Evolutionary conservation across 306 rosid genomes (phyloP).

Genomic region (Myrica gale): DNA sequence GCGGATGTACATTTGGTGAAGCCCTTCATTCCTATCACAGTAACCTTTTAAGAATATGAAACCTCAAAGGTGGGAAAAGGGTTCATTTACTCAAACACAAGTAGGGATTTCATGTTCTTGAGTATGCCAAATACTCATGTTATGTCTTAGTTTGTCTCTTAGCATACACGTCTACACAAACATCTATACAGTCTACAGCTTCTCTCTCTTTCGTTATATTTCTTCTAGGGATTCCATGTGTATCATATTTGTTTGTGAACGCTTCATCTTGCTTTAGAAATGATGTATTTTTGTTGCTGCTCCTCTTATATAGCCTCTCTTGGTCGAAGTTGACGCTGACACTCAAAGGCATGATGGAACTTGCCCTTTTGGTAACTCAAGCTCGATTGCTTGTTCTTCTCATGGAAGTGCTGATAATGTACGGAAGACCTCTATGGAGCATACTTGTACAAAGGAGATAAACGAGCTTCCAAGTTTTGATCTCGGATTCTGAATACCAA

Average conservation of each 20-base stretch:
- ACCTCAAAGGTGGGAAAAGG: background rate
- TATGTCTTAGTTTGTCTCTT: background rate
- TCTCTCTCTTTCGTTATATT: conserved; percentile 9
- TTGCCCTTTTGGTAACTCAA: conserved; percentile 23
- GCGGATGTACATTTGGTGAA: background rate
- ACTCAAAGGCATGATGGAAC: conserved; percentile 29
- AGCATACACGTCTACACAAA: background rate
- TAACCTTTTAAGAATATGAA: background rate
- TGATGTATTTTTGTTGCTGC: conserved; percentile 15
- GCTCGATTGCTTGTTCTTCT: conserved; percentile 24
- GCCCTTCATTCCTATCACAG: background rate
- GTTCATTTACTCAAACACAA: background rate
- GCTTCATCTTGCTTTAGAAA: conserved; percentile 21
- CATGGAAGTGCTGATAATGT: conserved; percentile 27
- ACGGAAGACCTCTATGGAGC: conserved; percentile 35
- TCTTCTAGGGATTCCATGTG: conserved; percentile 21
- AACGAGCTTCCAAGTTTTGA: conserved; percentile 63
- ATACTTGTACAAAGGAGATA: conserved; percentile 28
- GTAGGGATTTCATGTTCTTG: background rate
- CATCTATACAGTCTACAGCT: background rate
- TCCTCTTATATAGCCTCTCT: conserved; percentile 30
- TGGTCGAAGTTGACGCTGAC: conserved; percentile 39
- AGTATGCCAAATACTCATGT: background rate
- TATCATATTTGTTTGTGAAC: conserved; percentile 15
- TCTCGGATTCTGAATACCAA: conserved; percentile 59